Percentiles rank a stretch among this genome's conserved stretches.
Conservation (phyloP, 2,329 filamentous ascomycete species). For the Metarhizium rileyi region DNA sequence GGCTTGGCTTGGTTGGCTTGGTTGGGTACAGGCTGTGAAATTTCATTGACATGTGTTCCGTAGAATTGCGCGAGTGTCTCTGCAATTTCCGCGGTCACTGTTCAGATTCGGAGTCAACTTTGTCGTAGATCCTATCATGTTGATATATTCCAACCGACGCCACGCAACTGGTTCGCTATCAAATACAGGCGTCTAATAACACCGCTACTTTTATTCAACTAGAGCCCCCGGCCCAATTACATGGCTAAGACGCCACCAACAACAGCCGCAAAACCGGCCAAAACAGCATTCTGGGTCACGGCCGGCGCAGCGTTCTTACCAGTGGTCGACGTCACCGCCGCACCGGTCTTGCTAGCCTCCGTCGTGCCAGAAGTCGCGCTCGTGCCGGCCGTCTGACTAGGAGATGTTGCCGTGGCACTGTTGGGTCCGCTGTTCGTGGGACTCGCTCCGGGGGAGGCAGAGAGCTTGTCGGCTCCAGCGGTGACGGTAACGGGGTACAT, state of each 20-base stretch:
- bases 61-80: no score
- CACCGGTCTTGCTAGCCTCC: slow-evolving; percentile 6
- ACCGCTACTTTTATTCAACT: background rate
- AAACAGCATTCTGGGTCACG: slow-evolving; percentile 23
- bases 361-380: slow-evolving; percentile 7
- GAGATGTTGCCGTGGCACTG: slow-evolving; percentile 6
- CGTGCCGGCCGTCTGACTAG: background rate
- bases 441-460: slow-evolving; percentile 6
- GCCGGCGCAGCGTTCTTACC: slow-evolving; percentile 22
- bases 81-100: no score
- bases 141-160: background rate
- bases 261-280: slow-evolving; percentile 25
- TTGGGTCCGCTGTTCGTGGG: background rate
- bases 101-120: background rate
- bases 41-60: no score
- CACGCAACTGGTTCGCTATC: background rate
- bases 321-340: slow-evolving; percentile 8
- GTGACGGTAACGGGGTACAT: slow-evolving; percentile 26
- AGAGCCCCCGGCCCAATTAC: slow-evolving; percentile 10
- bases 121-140: background rate
- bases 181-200: background rate
- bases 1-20: no score
- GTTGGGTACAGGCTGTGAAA: no score
- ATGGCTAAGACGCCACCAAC: slow-evolving; percentile 27
- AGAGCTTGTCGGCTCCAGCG: slow-evolving; percentile 27